Percentiles rank a stretch among this genome's conserved stretches.
Evolutionary conservation across 305 asterid species (phyloP).

Genomic region (Fraxinus dipetala): DNA sequence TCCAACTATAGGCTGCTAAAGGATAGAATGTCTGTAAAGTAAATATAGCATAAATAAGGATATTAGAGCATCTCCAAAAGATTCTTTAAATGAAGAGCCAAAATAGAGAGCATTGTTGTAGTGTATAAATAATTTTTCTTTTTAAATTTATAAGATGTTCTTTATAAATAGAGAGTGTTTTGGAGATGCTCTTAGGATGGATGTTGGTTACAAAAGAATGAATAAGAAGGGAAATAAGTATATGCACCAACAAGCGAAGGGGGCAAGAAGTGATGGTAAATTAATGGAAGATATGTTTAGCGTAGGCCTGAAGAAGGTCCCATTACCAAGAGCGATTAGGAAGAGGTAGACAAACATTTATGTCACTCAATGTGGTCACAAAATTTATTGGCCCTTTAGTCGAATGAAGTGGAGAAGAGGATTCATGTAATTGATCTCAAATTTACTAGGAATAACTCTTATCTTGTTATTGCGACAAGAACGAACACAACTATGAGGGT

Average conservation of each 20-base stretch:
- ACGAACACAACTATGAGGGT: background rate
- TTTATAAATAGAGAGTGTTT: background rate
- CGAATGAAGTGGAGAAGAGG: background rate
- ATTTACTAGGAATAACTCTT: background rate
- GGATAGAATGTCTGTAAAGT: background rate
- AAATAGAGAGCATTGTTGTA: too few species aligned
- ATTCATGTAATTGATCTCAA: background rate
- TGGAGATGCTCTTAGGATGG: background rate
- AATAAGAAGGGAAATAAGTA: background rate
- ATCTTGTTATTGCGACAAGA: too few species aligned
- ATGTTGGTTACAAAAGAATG: background rate
- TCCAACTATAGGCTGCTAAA: background rate
- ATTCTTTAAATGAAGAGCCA: too few species aligned
- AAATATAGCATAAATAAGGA: background rate
- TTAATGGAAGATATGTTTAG: background rate
- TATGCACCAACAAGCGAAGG: background rate
- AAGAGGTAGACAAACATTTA: background rate
- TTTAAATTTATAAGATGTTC: background rate
- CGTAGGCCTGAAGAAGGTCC: background rate
- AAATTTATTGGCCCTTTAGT: background rate
- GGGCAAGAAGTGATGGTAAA: background rate
- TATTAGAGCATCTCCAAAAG: background rate
- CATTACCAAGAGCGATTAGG: background rate
- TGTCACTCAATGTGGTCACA: background rate
- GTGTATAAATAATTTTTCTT: background rate